Percentiles rank a stretch among this genome's conserved stretches.
These are phyloP conservation scores for Apiospora sp. DNA, from an alignment of 2,329 filamentous ascomycete species.

Conservation along the genomic window DNA sequence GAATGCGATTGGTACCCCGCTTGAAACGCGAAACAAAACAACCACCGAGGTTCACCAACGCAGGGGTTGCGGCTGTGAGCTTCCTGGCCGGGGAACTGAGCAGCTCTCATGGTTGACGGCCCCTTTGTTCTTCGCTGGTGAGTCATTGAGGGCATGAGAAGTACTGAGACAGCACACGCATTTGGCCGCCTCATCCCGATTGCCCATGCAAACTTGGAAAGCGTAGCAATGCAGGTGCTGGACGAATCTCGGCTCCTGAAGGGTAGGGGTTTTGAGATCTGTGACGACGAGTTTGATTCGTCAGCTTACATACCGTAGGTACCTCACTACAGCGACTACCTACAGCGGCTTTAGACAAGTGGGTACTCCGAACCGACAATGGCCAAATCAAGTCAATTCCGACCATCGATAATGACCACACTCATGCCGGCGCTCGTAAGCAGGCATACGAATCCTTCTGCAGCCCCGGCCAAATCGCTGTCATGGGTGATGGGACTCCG, in stretches of 20 bases:
- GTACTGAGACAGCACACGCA: not conserved
- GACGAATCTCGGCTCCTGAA: not conserved
- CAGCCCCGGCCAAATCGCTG: not conserved
- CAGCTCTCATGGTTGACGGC: not conserved
- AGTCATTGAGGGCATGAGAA: not conserved
- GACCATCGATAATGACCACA: not conserved
- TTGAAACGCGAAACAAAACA: slow-evolving; percentile 14
- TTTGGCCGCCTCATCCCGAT: not conserved
- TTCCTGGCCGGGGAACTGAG: not conserved
- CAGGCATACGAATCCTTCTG: not conserved
- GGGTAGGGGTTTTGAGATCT: not conserved
- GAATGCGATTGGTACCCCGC: not conserved
- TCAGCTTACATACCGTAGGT: not conserved
- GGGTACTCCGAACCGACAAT: slow-evolving; percentile 2
- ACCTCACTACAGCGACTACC: not conserved
- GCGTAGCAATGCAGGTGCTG: not conserved
- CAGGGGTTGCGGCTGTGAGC: not conserved
- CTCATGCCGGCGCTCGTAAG: slow-evolving; percentile 2
- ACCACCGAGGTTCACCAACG: not conserved
- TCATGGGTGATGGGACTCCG: not conserved
- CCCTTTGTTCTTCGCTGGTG: not conserved
- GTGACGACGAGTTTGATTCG: not conserved
- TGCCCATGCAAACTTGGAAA: not conserved
- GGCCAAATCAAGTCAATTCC: slow-evolving; percentile 11
- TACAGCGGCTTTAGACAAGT: not conserved